Base-by-base conservation (phyloP, 495 filamentous ascomycete genomes). In the Aspergillus olivimuriae region DNA sequence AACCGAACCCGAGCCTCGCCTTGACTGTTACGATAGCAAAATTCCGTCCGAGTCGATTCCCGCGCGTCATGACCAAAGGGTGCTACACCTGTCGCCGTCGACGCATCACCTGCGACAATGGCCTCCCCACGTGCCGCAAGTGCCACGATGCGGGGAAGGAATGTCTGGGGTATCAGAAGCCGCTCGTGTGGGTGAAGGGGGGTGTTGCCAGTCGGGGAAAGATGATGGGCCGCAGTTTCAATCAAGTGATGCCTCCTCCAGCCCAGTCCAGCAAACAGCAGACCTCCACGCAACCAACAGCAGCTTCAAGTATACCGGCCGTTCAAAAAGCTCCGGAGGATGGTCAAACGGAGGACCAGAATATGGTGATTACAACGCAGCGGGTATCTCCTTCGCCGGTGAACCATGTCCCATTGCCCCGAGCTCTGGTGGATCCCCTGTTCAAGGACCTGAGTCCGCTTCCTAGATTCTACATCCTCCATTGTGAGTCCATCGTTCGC, bases 71-170 rank as follows among this genome's bases (percentile, higher is more conserved):
- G 69, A 64, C 62, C 33, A 71, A 72, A 59, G 69, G 68, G 44
- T 72, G 69, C 39, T 73, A 73, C 53, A 73, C 68, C 42, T 73
- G 69, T 48, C 69, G 69, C 43, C 69, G 69, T 43, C 66, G 69
- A 42, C 69, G 69, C 60, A 70, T 73, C 22, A 66, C 69, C 34
- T 82, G 78, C 63, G 77, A 79, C 52, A 83, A 82, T 66, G 71
- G 73, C 34, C 74, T 72, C 19, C 80, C 80, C 4, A 72, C 73
- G 39, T 83, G 80, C 54, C 71, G 72, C 46, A 82, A 81, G 46
- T 83, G 80, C 58, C 68, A 70, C 35, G 76, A 81, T 68, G 75
- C 76, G 58, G 74, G 75, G 42, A 74, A 81, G 45, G 69, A 77
- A 57, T 83, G 80, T 53, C 61, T 73, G 39, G 79, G 79, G 32